Evolutionary conservation across 352 stramenopile species (phyloP).

Genomic region (Phytophthora pistaciae): DNA sequence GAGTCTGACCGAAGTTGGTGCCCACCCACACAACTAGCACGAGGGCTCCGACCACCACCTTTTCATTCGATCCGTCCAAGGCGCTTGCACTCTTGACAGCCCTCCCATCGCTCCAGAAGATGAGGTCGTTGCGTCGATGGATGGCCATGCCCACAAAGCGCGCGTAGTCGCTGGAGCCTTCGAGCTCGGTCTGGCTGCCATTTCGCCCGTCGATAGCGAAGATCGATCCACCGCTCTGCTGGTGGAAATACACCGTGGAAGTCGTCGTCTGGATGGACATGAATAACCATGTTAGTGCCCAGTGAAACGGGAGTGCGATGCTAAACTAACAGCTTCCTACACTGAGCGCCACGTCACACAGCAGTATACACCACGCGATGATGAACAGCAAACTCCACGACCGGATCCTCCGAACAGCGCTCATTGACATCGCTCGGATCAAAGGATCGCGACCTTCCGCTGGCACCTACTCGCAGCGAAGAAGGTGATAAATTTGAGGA

Average conservation of each 20-base stretch:
- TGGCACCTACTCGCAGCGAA: too few relatives aligned
- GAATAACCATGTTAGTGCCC: neutral
- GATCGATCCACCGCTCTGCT: constrained; percentile 60
- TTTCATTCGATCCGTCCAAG: constrained; percentile 21
- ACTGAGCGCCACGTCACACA: neutral
- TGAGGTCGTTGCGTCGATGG: constrained; percentile 35
- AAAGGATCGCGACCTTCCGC: constrained; percentile 14
- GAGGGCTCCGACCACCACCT: constrained; percentile 51
- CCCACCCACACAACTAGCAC: constrained; percentile 60
- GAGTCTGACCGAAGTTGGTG: constrained; percentile 54
- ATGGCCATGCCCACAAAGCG: constrained; percentile 59
- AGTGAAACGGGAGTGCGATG: neutral
- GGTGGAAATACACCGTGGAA: constrained; percentile 75
- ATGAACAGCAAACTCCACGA: neutral
- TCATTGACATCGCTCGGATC: neutral
- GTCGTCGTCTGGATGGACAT: constrained; percentile 19
- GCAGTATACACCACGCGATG: constrained; percentile 5
- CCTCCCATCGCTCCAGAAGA: constrained; percentile 75
- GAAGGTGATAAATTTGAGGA: too few relatives aligned
- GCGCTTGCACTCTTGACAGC: constrained; percentile 45
- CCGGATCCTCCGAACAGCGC: neutral
- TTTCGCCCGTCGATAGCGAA: constrained; percentile 57
- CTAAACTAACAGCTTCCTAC: neutral
- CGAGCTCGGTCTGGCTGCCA: constrained; percentile 41
- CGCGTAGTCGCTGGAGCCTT: constrained; percentile 46